Conservation (phyloP, 2,329 filamentous ascomycete species). For the Verticillium dahliae region DNA sequence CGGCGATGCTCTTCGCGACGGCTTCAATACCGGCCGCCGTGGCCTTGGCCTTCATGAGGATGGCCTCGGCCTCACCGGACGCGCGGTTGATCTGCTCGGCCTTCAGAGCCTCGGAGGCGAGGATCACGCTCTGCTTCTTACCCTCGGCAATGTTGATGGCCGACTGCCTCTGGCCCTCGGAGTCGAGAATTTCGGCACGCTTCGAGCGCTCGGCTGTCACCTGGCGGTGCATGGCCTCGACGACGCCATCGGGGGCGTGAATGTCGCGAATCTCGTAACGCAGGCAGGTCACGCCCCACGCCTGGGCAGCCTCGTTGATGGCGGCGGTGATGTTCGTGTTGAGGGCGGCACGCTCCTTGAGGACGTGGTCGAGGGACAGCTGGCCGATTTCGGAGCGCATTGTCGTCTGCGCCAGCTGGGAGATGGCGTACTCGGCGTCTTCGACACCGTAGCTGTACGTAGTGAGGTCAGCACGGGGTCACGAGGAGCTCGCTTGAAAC, state of each 20-base stretch:
- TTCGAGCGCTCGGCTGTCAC: slow-evolving; percentile 97
- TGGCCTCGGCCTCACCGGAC: slow-evolving; percentile 89
- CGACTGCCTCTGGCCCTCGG: slow-evolving; percentile 91
- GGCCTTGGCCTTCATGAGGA: slow-evolving; percentile 75
- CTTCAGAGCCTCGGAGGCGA: slow-evolving; percentile 86
- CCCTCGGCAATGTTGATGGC: slow-evolving; percentile 99
- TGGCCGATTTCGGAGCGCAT: slow-evolving; percentile 99
- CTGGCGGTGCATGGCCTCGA: slow-evolving; percentile 96
- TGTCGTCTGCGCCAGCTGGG: slow-evolving; percentile 93
- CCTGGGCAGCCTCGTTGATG: slow-evolving; percentile 95
- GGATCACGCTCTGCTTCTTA: slow-evolving; percentile 91
- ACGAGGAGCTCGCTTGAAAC: neutral
- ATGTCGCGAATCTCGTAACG: slow-evolving; percentile 98
- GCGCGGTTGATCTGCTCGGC: slow-evolving; percentile 92
- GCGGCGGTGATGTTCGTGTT: slow-evolving; percentile 98
- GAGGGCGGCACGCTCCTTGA: slow-evolving; percentile 92
- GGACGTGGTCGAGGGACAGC: slow-evolving; percentile 89
- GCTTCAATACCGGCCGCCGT: slow-evolving; percentile 85
- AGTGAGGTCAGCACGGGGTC: neutral
- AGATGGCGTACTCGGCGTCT: slow-evolving; percentile 97
- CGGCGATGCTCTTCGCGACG: slow-evolving; percentile 68
- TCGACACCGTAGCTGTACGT: slow-evolving; percentile 82
- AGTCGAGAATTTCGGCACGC: slow-evolving; percentile 94
- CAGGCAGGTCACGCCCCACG: slow-evolving; percentile 93
- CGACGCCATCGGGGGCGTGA: slow-evolving; percentile 86